Evolutionary conservation across 495 filamentous ascomycete species (phyloP).

Genomic region (Letharia columbiana): DNA sequence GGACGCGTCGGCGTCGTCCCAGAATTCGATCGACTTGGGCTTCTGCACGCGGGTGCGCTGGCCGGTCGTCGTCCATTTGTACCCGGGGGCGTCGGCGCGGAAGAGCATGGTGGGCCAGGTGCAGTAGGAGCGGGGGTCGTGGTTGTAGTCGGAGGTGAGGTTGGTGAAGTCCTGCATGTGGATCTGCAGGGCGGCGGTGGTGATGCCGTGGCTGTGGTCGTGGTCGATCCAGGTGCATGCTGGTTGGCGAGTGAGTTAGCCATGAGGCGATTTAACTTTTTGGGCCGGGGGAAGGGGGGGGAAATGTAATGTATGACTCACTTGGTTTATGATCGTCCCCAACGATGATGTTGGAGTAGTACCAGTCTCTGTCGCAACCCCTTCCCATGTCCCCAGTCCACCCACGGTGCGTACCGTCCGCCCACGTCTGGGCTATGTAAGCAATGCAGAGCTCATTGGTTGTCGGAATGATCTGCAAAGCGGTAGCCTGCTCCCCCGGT

Average conservation of each 20-base stretch:
- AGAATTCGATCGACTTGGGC: neutral
- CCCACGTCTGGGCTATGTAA: slow-evolving; percentile 11
- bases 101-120: slow-evolving; percentile 3
- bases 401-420: slow-evolving; percentile 12
- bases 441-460: slow-evolving; percentile 17
- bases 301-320: neutral
- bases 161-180: slow-evolving; percentile 17
- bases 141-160: neutral
- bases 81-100: neutral
- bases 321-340: slow-evolving; percentile 15
- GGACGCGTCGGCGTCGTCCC: neutral
- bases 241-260: neutral
- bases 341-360: slow-evolving; percentile 11
- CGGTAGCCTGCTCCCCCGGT: slow-evolving; percentile 13
- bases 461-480: slow-evolving; percentile 9
- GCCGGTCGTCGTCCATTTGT: neutral
- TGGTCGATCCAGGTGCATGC: slow-evolving; percentile 15
- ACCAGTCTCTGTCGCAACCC: slow-evolving; percentile 6
- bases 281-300: too few relatives aligned
- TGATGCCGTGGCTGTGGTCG: slow-evolving; percentile 12
- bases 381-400: slow-evolving; percentile 12
- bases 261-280: neutral
- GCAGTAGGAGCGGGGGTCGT: slow-evolving; percentile 2
- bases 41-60: too few relatives aligned
- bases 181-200: slow-evolving; percentile 7